These are phyloP conservation scores for Teunomyces aglyptinius DNA, from an alignment of 805 yeast species.

Conservation along the genomic window DNA sequence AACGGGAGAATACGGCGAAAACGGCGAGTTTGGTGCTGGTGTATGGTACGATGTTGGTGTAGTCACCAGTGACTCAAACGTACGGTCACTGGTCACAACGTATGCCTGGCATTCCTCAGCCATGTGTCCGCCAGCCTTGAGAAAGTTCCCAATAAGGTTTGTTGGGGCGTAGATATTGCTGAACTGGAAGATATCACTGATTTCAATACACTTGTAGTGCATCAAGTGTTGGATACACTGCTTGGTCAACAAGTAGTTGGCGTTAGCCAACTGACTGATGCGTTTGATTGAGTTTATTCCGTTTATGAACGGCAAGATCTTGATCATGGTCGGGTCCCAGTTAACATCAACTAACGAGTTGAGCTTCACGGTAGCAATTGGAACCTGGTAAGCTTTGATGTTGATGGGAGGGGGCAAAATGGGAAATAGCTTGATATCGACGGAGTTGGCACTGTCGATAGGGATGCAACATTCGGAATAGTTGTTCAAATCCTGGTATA, in stretches of 20 bases:
- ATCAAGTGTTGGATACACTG: constrained; percentile 89
- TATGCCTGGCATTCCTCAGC: constrained; percentile 85
- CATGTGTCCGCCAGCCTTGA: constrained; percentile 53
- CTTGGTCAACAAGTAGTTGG: constrained; percentile 73
- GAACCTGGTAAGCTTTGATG: constrained; percentile 81
- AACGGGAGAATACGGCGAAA: constrained; percentile 2
- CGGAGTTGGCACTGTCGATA: constrained; percentile 81
- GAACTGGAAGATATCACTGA: constrained; percentile 87
- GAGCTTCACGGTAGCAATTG: constrained; percentile 81
- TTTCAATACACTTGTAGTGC: constrained; percentile 82
- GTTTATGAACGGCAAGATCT: constrained; percentile 79
- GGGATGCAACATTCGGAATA: constrained; percentile 96
- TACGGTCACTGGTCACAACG: constrained; percentile 46
- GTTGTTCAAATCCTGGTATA: constrained; percentile 91
- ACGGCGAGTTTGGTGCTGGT: constrained; percentile 8
- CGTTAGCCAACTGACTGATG: constrained; percentile 76
- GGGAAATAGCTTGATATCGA: constrained; percentile 93
- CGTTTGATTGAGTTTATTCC: constrained; percentile 81
- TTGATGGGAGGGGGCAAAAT: constrained; percentile 76
- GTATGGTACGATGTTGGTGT: constrained; percentile 7
- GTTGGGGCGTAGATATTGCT: constrained; percentile 88
- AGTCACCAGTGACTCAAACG: constrained; percentile 5
- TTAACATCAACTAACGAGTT: constrained; percentile 74
- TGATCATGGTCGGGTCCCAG: constrained; percentile 97
- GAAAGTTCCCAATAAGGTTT: constrained; percentile 65